Evolutionary conservation across 2,329 filamentous ascomycete species (phyloP).

Genomic region (Dactylellina haptotyla): DNA sequence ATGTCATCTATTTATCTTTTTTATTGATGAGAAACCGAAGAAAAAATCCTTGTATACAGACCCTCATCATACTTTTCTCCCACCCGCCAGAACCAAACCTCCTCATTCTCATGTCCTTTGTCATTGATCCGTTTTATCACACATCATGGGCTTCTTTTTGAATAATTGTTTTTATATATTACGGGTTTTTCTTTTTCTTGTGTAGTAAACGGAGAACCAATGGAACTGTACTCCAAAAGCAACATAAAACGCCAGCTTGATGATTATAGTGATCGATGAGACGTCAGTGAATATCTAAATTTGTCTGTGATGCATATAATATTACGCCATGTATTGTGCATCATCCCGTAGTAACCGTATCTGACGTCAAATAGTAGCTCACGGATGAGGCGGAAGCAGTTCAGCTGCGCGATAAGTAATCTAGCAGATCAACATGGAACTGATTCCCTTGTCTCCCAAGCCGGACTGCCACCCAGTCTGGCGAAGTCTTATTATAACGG

Average conservation of each 20-base stretch:
- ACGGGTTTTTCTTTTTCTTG: slow-evolving; percentile 45
- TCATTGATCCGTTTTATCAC: slow-evolving; percentile 36
- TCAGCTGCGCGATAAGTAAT: too few relatives aligned
- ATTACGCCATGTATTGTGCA: too few relatives aligned
- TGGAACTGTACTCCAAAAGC: slow-evolving; percentile 48
- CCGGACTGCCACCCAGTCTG: too few relatives aligned
- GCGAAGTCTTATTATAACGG: too few relatives aligned
- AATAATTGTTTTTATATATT: slow-evolving; percentile 52
- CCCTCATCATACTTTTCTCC: neutral
- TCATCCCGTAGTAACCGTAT: too few relatives aligned
- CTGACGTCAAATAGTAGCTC: too few relatives aligned
- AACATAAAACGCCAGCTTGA: neutral
- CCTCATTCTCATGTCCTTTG: slow-evolving; percentile 20
- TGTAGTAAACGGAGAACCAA: slow-evolving; percentile 53
- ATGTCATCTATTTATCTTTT: slow-evolving; percentile 11
- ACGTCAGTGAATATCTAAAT: neutral
- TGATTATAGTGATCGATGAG: too few relatives aligned
- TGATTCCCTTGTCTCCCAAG: too few relatives aligned
- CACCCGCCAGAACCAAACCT: neutral
- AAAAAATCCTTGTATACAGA: slow-evolving; percentile 36
- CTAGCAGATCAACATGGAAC: too few relatives aligned
- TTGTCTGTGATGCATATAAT: neutral
- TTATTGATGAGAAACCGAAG: slow-evolving; percentile 39
- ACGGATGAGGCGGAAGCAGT: too few relatives aligned
- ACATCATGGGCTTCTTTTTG: slow-evolving; percentile 40